These are phyloP conservation scores for Mortierella sp. DNA, from an alignment of 371 early-diverging fungal species.

Conservation along the genomic window DNA sequence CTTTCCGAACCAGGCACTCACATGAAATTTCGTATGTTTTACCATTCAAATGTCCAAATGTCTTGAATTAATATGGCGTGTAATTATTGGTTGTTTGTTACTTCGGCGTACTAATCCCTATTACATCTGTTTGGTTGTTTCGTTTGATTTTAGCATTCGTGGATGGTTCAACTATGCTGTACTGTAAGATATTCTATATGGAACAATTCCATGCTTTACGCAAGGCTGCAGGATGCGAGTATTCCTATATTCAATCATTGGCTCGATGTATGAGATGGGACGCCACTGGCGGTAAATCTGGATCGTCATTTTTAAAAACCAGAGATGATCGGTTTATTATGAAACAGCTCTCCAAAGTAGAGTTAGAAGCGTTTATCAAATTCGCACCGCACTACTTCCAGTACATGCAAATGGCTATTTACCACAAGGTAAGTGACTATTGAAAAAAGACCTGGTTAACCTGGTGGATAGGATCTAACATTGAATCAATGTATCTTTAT, in stretches of 20 bases:
- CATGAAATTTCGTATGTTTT: slow-evolving; percentile 73
- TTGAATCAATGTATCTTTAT: neutral
- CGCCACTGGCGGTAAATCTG: slow-evolving; percentile 92
- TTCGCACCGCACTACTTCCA: slow-evolving; percentile 95
- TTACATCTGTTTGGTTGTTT: neutral
- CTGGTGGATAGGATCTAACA: neutral
- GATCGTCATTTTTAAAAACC: slow-evolving; percentile 92
- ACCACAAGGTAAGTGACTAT: slow-evolving; percentile 70
- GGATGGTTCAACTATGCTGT: slow-evolving; percentile 81
- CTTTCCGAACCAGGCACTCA: slow-evolving; percentile 77
- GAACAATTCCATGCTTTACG: slow-evolving; percentile 94
- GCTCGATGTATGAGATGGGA: slow-evolving; percentile 88
- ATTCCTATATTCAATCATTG: slow-evolving; percentile 86
- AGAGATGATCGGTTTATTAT: slow-evolving; percentile 92
- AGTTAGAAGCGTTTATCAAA: slow-evolving; percentile 89
- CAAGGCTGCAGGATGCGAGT: slow-evolving; percentile 85
- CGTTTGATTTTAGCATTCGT: slow-evolving; percentile 65
- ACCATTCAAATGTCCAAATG: neutral
- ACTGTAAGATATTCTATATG: slow-evolving; percentile 92
- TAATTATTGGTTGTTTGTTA: neutral
- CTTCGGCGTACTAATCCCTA: neutral
- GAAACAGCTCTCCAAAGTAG: slow-evolving; percentile 90
- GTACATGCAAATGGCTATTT: slow-evolving; percentile 88
- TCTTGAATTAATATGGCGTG: neutral
- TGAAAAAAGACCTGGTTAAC: too few species aligned